A percentile compares a stretch with the other conserved stretches of the same genome.
Evolutionary conservation across 305 asterid genomes (phyloP).

Genomic region (Solanum chacoense): DNA sequence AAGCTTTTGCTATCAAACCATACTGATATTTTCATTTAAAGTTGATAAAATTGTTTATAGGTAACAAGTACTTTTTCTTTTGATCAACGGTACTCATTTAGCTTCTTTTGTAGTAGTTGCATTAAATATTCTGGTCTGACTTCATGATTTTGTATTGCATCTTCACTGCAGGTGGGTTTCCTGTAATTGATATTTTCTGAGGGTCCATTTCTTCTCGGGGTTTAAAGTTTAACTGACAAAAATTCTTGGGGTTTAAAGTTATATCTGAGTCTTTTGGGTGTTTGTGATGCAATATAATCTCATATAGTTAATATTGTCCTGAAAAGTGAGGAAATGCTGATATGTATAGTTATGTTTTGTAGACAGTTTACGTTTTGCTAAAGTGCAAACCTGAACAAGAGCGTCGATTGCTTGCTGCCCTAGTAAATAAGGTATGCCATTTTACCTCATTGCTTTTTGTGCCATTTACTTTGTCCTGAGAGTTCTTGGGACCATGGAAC

Average conservation of each 20-base stretch:
- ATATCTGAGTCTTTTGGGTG: neutral
- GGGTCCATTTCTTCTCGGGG: neutral
- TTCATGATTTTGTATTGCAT: neutral
- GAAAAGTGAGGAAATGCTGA: neutral
- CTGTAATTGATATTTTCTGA: neutral
- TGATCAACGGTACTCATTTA: neutral
- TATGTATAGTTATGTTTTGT: slow-evolving; percentile 7
- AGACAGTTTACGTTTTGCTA: slow-evolving; percentile 65
- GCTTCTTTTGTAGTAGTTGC: neutral
- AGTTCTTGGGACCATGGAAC: neutral
- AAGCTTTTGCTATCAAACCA: neutral
- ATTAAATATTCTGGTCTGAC: neutral
- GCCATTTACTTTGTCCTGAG: neutral
- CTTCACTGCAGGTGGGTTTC: neutral
- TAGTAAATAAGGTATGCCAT: slow-evolving; percentile 73
- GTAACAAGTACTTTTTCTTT: neutral
- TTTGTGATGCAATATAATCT: neutral
- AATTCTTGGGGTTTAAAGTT: neutral
- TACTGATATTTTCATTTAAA: neutral
- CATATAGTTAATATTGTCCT: neutral
- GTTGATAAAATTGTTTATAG: neutral
- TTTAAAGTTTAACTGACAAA: neutral
- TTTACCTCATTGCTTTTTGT: neutral
- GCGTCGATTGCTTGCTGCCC: slow-evolving; percentile 66
- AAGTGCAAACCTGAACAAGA: slow-evolving; percentile 93